These are phyloP conservation scores for Choiromyces venosus DNA, from an alignment of 495 filamentous ascomycete genomes.

Conservation along the genomic window DNA sequence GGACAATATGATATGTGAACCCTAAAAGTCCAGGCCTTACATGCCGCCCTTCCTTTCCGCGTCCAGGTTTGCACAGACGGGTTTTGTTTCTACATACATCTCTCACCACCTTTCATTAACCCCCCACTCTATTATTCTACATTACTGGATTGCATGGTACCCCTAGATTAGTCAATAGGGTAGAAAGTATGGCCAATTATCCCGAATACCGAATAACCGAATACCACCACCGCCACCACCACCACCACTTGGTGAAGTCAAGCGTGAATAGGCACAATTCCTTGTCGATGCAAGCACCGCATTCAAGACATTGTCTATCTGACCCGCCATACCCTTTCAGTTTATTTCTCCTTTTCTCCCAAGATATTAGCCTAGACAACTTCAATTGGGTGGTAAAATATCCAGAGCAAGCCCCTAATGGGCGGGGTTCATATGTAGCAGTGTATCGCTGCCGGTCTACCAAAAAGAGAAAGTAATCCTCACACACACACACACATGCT, in stretches of 20 bases:
- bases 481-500: not conserved
- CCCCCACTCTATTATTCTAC: not conserved
- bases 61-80: not conserved
- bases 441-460: not conserved
- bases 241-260: not conserved
- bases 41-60: not conserved
- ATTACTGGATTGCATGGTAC: too few species aligned
- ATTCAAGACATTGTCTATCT: too few species aligned
- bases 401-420: not conserved
- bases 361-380: not conserved
- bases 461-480: not conserved
- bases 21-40: not conserved
- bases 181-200: not conserved
- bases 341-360: not conserved
- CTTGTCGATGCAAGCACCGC: not conserved
- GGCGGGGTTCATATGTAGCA: not conserved
- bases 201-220: constrained; percentile 1
- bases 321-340: not conserved
- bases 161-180: not conserved
- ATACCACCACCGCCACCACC: not conserved
- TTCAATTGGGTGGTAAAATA: not conserved
- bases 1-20: not conserved
- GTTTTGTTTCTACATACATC: not conserved
- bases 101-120: too few species aligned
- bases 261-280: not conserved